Percentiles rank a stretch among this genome's conserved stretches.
Evolutionary conservation across 345 rosid species (phyloP).

Genomic region (Noccaea bulbosa): DNA sequence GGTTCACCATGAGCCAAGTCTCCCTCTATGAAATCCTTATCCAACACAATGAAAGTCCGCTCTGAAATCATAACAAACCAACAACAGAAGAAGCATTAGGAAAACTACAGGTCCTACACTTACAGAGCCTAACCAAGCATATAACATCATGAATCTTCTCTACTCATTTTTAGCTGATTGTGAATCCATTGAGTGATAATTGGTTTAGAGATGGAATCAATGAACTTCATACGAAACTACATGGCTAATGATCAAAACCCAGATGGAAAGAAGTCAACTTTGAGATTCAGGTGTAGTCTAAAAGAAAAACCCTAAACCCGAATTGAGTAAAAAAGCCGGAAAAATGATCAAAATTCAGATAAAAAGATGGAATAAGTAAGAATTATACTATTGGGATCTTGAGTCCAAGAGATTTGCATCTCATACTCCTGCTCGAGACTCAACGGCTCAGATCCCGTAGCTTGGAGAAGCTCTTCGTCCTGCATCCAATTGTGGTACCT

Average conservation of each 20-base stretch:
- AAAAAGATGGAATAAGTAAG: slow-evolving; percentile 8
- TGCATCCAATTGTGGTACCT: slow-evolving; percentile 93
- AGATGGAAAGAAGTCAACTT: not conserved
- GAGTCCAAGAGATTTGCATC: slow-evolving; percentile 90
- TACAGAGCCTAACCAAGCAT: not conserved
- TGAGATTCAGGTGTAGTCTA: not conserved
- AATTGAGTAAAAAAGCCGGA: not conserved
- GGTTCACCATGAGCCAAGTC: slow-evolving; percentile 65
- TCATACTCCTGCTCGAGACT: slow-evolving; percentile 75
- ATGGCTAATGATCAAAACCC: not conserved
- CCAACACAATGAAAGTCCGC: slow-evolving; percentile 84
- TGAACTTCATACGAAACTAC: not conserved
- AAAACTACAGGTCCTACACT: not conserved
- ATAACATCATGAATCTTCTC: not conserved
- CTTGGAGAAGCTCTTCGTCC: slow-evolving; percentile 76
- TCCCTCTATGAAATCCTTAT: slow-evolving; percentile 65
- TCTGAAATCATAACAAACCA: slow-evolving; percentile 55
- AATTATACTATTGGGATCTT: slow-evolving; percentile 75
- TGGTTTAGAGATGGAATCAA: not conserved
- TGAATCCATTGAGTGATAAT: not conserved
- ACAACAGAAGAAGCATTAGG: slow-evolving; percentile 21
- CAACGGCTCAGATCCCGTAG: slow-evolving; percentile 92
- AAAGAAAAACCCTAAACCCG: slow-evolving; percentile 24
- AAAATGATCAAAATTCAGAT: slow-evolving; percentile 1
- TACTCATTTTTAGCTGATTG: not conserved